Percentiles rank a stretch among this genome's conserved stretches.
These are phyloP conservation scores for Breynia disticha DNA, from an alignment of 441 rosid genomes.

Conservation along the genomic window DNA sequence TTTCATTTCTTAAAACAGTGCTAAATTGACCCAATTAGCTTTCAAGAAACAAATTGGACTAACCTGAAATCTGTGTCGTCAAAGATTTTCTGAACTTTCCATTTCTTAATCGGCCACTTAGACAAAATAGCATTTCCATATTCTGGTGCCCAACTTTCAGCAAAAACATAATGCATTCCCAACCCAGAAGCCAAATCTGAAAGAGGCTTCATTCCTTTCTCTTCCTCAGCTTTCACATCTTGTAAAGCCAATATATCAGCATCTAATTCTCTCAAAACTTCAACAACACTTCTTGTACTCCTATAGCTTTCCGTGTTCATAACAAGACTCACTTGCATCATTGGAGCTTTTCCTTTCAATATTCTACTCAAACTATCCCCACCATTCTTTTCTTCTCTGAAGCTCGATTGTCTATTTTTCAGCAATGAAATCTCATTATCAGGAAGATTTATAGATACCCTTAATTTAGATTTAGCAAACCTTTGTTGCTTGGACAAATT, in stretches of 20 bases:
- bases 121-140: conserved; percentile 89
- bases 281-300: conserved; percentile 48
- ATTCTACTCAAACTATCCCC: conserved; percentile 17
- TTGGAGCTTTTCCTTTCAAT: conserved; percentile 39
- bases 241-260: conserved; percentile 84
- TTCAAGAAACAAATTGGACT: background rate
- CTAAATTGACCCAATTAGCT: background rate
- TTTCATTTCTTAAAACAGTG: no score
- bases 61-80: conserved; percentile 87
- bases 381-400: conserved; percentile 30
- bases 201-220: conserved; percentile 76
- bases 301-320: conserved; percentile 12
- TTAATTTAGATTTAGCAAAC: conserved; percentile 53
- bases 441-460: conserved; percentile 91
- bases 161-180: conserved; percentile 82
- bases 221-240: conserved; percentile 96
- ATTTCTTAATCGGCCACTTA: conserved; percentile 72
- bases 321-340: conserved; percentile 27
- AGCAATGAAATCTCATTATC: conserved; percentile 81
- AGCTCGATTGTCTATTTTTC: conserved; percentile 50
- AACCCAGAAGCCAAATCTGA: conserved; percentile 80
- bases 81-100: conserved; percentile 62
- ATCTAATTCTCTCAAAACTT: conserved; percentile 66
- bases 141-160: conserved; percentile 99
- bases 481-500: conserved; percentile 38